Base-by-base conservation (phyloP, 176 grass and related monocot species). In the Triticum dicoccoides region DNA sequence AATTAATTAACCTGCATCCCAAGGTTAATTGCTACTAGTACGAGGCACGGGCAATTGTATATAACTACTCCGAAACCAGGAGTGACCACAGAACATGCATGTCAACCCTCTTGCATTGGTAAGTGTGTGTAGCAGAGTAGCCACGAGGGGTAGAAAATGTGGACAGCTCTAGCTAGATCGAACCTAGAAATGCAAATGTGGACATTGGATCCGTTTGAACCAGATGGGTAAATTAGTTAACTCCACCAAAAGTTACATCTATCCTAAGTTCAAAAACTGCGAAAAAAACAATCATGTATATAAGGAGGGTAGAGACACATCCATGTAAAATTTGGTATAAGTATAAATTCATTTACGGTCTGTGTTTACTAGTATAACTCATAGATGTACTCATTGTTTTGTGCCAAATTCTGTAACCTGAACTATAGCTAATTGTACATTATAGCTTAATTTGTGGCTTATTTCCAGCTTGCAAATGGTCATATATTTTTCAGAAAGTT, bases 71-170 rank as follows among this genome's bases (percentile, higher is more conserved):
- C 25, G 25, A 25, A 14, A 3, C 15, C 51, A 54, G 51, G 51
- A 54, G 1, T 54, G 51, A 54, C 51, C 13, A 54, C 51, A 18
- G 10, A 54, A 54, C 51, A 54, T 54, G 51, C 9, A 80, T 81
- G 62, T 81, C 79, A 81, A 66, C 39, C 79, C 61, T 49, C 39
- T 45, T 45, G 69, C 71, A 47, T 74, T 27, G 39, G 71, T 74
- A 15, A 47, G n/a, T 73, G 41, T 47, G n/a, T 54, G 51, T 18
- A 2, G 5, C 12, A 49, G 25, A 6, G 12, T 47, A 47, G 41
- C 44, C n/a, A 45, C 39, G 4, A 25, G 39, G 70, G 23, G 70
- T 73, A 12, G 21, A 45, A 24, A 45, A 41, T 5, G 2, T 66
- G 6, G 61, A n/a, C 33, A 68, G 6, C 65, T 33, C 4, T 44